Evolutionary conservation across 2,329 filamentous ascomycete species (phyloP).

Genomic region (Fusarium lyarnte): DNA sequence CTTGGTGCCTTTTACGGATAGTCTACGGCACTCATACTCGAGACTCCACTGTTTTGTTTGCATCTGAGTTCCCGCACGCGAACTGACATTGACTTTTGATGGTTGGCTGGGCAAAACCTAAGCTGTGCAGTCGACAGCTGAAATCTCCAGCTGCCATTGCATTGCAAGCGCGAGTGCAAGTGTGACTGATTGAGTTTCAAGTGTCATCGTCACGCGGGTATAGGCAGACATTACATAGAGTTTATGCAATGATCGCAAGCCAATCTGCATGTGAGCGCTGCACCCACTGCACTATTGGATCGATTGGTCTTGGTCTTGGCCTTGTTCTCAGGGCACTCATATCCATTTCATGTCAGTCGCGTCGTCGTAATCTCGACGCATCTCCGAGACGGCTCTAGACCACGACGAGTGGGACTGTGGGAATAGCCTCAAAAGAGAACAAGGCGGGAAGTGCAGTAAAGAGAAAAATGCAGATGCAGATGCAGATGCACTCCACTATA

Average conservation of each 20-base stretch:
- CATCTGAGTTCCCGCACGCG: neutral
- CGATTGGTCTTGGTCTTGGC: neutral
- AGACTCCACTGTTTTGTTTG: neutral
- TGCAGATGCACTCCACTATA: conserved; percentile 11
- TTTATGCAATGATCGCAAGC: conserved; percentile 7
- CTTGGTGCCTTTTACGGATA: neutral
- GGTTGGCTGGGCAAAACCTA: neutral
- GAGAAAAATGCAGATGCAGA: neutral
- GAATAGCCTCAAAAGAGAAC: conserved; percentile 27
- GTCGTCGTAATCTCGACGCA: conserved; percentile 16
- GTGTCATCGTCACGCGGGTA: conserved; percentile 1
- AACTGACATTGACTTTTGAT: conserved; percentile 11
- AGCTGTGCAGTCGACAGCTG: neutral
- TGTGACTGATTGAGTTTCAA: neutral
- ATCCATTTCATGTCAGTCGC: conserved; percentile 12
- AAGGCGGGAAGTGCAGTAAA: neutral
- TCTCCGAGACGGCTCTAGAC: neutral
- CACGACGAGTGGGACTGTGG: conserved; percentile 13
- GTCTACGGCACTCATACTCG: neutral
- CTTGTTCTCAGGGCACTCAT: neutral
- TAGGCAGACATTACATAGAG: conserved; percentile 10
- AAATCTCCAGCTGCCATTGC: neutral
- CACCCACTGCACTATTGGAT: neutral
- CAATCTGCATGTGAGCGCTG: neutral
- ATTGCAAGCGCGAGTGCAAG: neutral